Conservation (phyloP, 768 basidiomycete genomes). For the Trametes meyenii region DNA sequence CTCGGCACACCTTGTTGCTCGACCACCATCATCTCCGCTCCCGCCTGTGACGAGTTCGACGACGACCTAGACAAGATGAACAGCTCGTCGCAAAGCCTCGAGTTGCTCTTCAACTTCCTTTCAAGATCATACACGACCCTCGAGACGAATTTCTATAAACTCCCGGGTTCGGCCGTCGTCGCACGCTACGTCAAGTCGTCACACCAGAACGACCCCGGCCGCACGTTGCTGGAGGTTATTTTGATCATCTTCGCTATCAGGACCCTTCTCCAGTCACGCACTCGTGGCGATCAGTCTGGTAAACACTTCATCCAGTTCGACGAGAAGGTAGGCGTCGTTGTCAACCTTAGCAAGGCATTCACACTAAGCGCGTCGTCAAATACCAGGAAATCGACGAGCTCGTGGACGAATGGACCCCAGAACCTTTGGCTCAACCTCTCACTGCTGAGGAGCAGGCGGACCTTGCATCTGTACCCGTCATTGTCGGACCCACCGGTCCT, state of each 20-base stretch:
- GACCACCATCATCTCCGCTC: constrained; percentile 12
- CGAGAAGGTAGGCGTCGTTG: constrained; percentile 69
- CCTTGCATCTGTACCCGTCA: constrained; percentile 73
- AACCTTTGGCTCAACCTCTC: constrained; percentile 73
- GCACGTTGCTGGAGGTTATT: constrained; percentile 88
- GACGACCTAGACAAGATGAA: constrained; percentile 36
- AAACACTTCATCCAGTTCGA: constrained; percentile 91
- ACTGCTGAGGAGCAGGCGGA: constrained; percentile 62
- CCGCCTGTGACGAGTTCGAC: constrained; percentile 1
- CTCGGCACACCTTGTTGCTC: neutral
- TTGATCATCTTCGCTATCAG: constrained; percentile 86
- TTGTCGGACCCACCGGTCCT: constrained; percentile 79
- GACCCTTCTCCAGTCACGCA: constrained; percentile 88
- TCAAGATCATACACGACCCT: constrained; percentile 59
- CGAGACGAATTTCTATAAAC: constrained; percentile 68
- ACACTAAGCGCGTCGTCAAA: neutral
- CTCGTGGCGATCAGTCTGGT: constrained; percentile 79
- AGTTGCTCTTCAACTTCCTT: constrained; percentile 66
- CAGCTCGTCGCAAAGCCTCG: constrained; percentile 40
- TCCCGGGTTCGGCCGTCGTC: constrained; percentile 82
- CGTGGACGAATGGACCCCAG: constrained; percentile 93
- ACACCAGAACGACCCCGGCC: constrained; percentile 94
- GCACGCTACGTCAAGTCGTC: constrained; percentile 93
- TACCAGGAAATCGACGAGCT: constrained; percentile 93
- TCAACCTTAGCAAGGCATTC: neutral